Conservation (phyloP, 345 rosid species). For the Eucalyptus cladocalyx region DNA sequence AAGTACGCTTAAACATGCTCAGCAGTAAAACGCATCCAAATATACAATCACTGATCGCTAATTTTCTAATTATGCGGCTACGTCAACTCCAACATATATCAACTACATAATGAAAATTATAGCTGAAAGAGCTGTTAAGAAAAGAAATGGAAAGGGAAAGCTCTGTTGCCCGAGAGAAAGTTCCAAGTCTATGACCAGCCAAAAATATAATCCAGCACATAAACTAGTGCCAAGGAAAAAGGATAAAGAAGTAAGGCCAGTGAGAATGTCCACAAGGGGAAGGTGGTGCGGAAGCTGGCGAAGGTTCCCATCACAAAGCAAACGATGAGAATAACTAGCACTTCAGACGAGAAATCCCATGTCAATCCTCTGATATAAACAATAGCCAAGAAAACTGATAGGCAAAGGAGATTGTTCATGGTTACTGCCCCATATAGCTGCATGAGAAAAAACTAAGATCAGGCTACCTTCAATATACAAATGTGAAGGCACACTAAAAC, state of each 20-base stretch:
- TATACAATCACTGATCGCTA: neutral
- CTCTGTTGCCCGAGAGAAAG: neutral
- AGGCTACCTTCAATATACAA: neutral
- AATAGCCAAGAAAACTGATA: slow-evolving; percentile 84
- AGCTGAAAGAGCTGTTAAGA: neutral
- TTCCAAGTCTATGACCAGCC: slow-evolving; percentile 73
- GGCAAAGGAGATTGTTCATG: slow-evolving; percentile 85
- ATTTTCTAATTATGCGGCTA: neutral
- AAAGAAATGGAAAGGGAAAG: neutral
- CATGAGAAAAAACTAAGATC: slow-evolving; percentile 1
- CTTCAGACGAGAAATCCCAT: slow-evolving; percentile 98
- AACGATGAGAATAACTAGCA: slow-evolving; percentile 70
- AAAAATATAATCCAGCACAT: slow-evolving; percentile 63
- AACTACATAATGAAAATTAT: neutral
- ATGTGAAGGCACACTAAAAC: neutral
- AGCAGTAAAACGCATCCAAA: neutral
- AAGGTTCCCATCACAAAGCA: slow-evolving; percentile 76
- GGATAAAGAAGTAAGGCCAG: slow-evolving; percentile 72
- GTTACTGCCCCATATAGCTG: slow-evolving; percentile 94
- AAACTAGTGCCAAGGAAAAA: slow-evolving; percentile 74
- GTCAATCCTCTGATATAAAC: slow-evolving; percentile 68
- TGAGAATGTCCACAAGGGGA: slow-evolving; percentile 85
- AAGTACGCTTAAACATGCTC: neutral
- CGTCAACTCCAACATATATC: neutral
- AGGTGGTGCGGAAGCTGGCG: slow-evolving; percentile 79